These are phyloP conservation scores for Globisporangium camurandrum DNA, from an alignment of 352 stramenopile species.

Conservation along the genomic window DNA sequence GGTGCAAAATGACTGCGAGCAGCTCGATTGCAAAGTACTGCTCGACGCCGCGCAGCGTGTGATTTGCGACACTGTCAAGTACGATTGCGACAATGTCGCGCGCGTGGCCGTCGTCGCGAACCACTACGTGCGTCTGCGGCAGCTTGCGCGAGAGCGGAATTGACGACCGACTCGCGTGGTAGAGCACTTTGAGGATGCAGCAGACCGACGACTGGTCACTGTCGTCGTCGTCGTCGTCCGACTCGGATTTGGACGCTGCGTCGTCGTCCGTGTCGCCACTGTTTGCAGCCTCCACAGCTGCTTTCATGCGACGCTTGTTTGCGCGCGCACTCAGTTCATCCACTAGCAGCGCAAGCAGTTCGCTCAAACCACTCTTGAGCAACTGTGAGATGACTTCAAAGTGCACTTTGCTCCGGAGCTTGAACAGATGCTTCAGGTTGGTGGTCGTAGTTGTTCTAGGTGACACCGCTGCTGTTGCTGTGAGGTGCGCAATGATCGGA, in stretches of 20 bases:
- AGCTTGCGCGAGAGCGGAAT: slow-evolving; percentile 57
- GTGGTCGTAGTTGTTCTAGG: slow-evolving; percentile 4
- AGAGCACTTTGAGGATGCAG: slow-evolving; percentile 69
- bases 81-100: slow-evolving; percentile 44
- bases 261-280: slow-evolving; percentile 9
- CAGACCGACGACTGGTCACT: slow-evolving; percentile 58
- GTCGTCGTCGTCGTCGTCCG: slow-evolving; percentile 43
- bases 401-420: slow-evolving; percentile 62
- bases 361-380: slow-evolving; percentile 32
- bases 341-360: slow-evolving; percentile 40
- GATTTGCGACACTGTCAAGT: slow-evolving; percentile 18
- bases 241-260: too few species aligned
- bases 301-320: slow-evolving; percentile 2
- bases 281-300: too few species aligned
- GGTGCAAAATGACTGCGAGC: slow-evolving; percentile 49
- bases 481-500: slow-evolving; percentile 38
- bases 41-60: slow-evolving; percentile 34
- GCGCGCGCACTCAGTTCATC: slow-evolving; percentile 36
- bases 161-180: slow-evolving; percentile 61
- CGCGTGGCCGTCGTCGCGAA: slow-evolving; percentile 13
- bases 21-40: slow-evolving; percentile 62
- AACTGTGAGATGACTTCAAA: slow-evolving; percentile 56
- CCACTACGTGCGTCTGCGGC: slow-evolving; percentile 12
- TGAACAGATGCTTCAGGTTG: slow-evolving; percentile 14
- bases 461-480: slow-evolving; percentile 4